Evolutionary conservation across 345 rosid genomes (phyloP).

Genomic region (Eucalyptus cloeziana): DNA sequence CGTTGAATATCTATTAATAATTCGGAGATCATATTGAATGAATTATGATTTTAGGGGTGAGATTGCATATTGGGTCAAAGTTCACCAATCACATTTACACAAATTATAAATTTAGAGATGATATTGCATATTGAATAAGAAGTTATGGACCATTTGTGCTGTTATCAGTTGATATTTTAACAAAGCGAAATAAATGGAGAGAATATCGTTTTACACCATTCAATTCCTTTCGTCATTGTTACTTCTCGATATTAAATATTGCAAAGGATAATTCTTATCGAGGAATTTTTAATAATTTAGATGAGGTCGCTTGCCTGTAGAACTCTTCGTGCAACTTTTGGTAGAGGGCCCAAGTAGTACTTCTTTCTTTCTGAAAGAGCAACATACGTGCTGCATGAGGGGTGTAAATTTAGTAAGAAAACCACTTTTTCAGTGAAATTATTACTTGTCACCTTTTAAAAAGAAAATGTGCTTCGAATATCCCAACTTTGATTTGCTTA

Average conservation of each 20-base stretch:
- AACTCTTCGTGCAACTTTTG: background rate
- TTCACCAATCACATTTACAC: no score
- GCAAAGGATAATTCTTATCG: background rate
- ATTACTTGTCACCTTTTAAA: background rate
- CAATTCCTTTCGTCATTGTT: background rate
- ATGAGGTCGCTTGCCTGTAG: background rate
- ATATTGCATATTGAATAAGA: background rate
- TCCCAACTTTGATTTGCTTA: background rate
- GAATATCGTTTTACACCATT: background rate
- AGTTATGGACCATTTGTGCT: fast-evolving
- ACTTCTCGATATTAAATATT: background rate
- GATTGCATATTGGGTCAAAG: fast-evolving
- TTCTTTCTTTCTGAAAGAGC: background rate
- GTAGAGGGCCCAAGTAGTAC: background rate
- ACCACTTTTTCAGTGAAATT: background rate
- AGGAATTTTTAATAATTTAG: background rate
- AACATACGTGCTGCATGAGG: background rate
- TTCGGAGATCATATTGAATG: background rate
- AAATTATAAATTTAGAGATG: background rate
- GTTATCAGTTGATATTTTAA: background rate
- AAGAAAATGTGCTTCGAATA: background rate
- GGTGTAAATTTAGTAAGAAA: background rate
- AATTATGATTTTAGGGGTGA: no score
- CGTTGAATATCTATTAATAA: no score
- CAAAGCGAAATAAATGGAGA: background rate